Base-by-base conservation (phyloP, 805 yeast species). In the Pichia rugopelliculosa region DNA sequence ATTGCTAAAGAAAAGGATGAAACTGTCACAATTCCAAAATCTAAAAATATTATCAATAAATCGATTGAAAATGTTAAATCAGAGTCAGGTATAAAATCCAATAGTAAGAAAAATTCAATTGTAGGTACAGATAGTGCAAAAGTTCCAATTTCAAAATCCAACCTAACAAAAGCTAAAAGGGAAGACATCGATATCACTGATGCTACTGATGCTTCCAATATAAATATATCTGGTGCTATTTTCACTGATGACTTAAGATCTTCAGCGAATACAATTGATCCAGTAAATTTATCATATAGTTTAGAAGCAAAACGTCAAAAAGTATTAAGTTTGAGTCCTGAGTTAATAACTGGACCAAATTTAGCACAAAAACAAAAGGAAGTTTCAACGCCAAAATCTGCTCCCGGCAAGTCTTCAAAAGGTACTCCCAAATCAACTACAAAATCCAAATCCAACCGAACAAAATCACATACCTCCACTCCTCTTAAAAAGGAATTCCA, bases 281-380 rank as follows among this genome's bases (percentile, higher is more conserved):
- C 70, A 9, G 56, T 60, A 25, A 62, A 60, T 44, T 51, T 66
- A 21, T 61, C 65, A 20, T 65, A 61, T 47, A 57, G 53, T 30
- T 51, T 64, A 41, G 66, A 64, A 11, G 50, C 60, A 9, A 63
- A 66, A 48, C 57, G 67, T 46, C 40, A 64, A 60, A 47, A 58
- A 46, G 18, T 36, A n/a, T 11, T 34, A 18, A 43, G 44, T 36
- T 34, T 34, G 20, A 42, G 42, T 20, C 36, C 46, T 6, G 46
- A 46, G 4, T n/a, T 25, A 11, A 15, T 36, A 40, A 7, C 44
- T 10, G 26, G 17, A 9, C 40, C 45, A 20, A 36, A 11, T 30
- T 4, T 34, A n/a, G 8, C 24, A 3, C 23, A 33, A 12, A 8
- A 15, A 4, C 30, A 33, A 17, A n/a, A n/a, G n/a, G 18, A 37